phyloP scores from a whole-genome alignment of 192 early-diverging fungal species.

The Chytriomyces sp. region DNA sequence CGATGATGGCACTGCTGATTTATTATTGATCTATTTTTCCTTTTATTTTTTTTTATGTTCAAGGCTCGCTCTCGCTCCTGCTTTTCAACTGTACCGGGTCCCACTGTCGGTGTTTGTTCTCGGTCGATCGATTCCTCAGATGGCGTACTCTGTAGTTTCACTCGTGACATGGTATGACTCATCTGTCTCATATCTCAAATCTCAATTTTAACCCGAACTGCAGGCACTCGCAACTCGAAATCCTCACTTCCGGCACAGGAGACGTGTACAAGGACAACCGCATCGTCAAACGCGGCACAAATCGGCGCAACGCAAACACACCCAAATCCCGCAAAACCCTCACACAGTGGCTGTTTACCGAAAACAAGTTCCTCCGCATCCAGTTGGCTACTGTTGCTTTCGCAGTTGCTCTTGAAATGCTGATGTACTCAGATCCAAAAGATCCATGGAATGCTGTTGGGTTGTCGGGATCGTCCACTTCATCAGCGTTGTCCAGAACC shows the following conservation, averaged over 20 bases:
- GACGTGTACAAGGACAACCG: conserved; percentile 22
- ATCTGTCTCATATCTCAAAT: neutral
- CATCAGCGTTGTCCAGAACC: neutral
- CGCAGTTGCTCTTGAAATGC: conserved; percentile 7
- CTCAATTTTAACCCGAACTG: neutral
- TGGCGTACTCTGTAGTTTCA: conserved; percentile 5
- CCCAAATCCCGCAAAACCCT: conserved; percentile 2
- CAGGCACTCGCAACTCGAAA: conserved; percentile 31
- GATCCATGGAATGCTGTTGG: conserved; percentile 3
- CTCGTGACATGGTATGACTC: conserved; percentile 7
- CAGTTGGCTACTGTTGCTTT: conserved; percentile 19
- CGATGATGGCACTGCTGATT: too few relatives aligned
- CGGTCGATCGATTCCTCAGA: conserved; percentile 28
- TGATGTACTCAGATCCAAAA: conserved; percentile 24
- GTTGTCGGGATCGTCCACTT: conserved; percentile 4
- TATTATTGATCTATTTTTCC: too few relatives aligned
- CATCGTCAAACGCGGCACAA: conserved; percentile 25
- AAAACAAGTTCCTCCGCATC: conserved; percentile 29
- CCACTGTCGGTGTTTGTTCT: conserved; percentile 19
- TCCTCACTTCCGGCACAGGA: conserved; percentile 20
- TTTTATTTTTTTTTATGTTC: too few relatives aligned
- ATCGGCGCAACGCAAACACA: neutral
- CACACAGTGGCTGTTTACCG: neutral
- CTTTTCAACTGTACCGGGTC: conserved; percentile 24
- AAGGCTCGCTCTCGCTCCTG: conserved; percentile 22